These are phyloP conservation scores for Acanthamoeba polyphaga DNA, from an alignment of 208 protist genomes.

Conservation along the genomic window DNA sequence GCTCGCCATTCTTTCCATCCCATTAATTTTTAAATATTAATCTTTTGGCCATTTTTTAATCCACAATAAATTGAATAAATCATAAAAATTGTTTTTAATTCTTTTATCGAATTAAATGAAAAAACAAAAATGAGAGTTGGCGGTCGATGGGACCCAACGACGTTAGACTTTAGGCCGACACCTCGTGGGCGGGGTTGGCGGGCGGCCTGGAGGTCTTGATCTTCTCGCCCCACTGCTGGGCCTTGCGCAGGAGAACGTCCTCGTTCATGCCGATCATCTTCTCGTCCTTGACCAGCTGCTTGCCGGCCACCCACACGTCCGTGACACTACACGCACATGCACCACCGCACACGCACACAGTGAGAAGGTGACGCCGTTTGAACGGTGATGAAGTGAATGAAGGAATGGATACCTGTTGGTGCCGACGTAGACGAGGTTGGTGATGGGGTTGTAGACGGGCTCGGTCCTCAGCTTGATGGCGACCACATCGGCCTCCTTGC, in stretches of 20 bases:
- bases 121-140: no score
- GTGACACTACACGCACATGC: slow-evolving; percentile 43
- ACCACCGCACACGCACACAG: slow-evolving; percentile 1
- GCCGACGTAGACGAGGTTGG: slow-evolving; percentile 84
- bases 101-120: no score
- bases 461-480: slow-evolving; percentile 76
- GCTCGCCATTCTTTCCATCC: neutral
- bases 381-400: no score
- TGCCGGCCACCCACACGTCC: slow-evolving; percentile 85
- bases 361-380: neutral
- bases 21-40: neutral
- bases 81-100: no score
- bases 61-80: no score
- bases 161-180: neutral
- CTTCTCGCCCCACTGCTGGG: slow-evolving; percentile 49
- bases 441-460: slow-evolving; percentile 85
- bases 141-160: no score
- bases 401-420: neutral
- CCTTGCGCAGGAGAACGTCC: slow-evolving; percentile 56
- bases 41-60: neutral
- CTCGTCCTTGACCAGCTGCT: slow-evolving; percentile 79
- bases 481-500: slow-evolving; percentile 82
- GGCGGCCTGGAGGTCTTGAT: slow-evolving; percentile 45
- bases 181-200: neutral
- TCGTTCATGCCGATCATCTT: slow-evolving; percentile 78